Percentiles rank a stretch among this genome's conserved stretches.
phyloP scores from a whole-genome alignment of 306 rosid species.

The Gynostemma pentaphyllum region DNA sequence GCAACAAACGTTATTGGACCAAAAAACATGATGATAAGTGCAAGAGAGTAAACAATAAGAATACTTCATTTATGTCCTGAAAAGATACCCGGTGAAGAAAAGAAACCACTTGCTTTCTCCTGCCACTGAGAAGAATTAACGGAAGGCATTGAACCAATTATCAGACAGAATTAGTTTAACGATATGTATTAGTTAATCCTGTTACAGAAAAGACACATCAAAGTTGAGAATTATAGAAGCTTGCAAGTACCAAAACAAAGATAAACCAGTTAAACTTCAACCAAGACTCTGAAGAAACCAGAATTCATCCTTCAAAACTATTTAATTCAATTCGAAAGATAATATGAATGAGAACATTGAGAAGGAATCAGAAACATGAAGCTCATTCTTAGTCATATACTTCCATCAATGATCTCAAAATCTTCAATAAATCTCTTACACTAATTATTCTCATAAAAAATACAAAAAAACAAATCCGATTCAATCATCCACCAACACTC shows the following conservation, averaged over 20 bases:
- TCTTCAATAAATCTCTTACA: background rate
- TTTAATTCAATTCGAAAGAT: background rate
- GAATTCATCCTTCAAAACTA: background rate
- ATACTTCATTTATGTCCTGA: background rate
- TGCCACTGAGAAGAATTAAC: constrained; percentile 69
- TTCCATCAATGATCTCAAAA: background rate
- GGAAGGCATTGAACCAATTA: constrained; percentile 61
- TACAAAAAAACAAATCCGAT: background rate
- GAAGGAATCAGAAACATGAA: background rate
- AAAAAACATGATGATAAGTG: background rate
- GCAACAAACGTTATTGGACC: constrained; percentile 10
- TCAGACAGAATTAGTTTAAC: constrained; percentile 14
- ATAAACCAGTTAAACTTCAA: background rate
- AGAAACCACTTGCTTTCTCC: constrained; percentile 77
- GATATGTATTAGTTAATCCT: constrained; percentile 24
- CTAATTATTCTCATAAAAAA: background rate
- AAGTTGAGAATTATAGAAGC: background rate
- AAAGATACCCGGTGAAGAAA: constrained; percentile 71
- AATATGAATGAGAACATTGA: background rate
- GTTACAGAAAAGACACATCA: constrained; percentile 6
- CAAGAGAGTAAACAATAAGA: background rate
- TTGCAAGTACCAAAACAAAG: background rate
- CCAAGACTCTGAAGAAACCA: background rate
- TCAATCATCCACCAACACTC: background rate
- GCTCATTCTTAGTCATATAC: background rate